Conservation (phyloP, 1,284 basidiomycete species). For the Cutaneotrichosporon dermatis region DNA sequence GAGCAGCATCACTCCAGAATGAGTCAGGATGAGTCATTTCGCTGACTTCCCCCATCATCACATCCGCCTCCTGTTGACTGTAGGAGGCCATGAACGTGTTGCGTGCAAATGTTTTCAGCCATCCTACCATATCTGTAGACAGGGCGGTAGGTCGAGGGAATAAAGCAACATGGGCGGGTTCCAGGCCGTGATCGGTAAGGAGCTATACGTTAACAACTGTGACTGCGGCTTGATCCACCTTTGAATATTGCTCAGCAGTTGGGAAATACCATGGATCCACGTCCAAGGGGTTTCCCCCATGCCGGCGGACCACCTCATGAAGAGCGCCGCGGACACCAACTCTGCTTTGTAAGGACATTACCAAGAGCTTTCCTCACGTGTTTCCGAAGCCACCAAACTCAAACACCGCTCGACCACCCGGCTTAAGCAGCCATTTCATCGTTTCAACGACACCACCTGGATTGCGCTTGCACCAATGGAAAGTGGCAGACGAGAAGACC, state of each 20-base stretch:
- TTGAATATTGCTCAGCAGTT: constrained; percentile 60
- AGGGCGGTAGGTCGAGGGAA: constrained; percentile 67
- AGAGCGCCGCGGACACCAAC: constrained; percentile 60
- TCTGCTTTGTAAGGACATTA: background rate
- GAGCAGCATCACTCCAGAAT: constrained; percentile 41
- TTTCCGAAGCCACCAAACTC: constrained; percentile 68
- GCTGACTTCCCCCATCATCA: constrained; percentile 63
- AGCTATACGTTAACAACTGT: constrained; percentile 49
- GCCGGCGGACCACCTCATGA: constrained; percentile 55
- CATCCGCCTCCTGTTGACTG: constrained; percentile 55
- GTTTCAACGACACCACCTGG: constrained; percentile 62
- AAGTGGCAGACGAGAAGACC: constrained; percentile 69
- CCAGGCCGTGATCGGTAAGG: constrained; percentile 57
- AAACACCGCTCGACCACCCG: constrained; percentile 63
- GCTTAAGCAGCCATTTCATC: constrained; percentile 60
- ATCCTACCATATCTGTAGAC: constrained; percentile 58
- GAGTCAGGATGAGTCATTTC: constrained; percentile 59
- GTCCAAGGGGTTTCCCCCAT: constrained; percentile 58
- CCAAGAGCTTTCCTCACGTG: constrained; percentile 20
- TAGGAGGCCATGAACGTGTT: constrained; percentile 57
- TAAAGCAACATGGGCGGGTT: constrained; percentile 57
- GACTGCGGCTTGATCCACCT: constrained; percentile 30
- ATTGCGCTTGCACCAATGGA: constrained; percentile 78
- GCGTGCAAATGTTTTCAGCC: constrained; percentile 66
- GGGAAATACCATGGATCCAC: constrained; percentile 83